Base-by-base conservation (phyloP, 257 asterid genomes). In the Petunia axillaris region DNA sequence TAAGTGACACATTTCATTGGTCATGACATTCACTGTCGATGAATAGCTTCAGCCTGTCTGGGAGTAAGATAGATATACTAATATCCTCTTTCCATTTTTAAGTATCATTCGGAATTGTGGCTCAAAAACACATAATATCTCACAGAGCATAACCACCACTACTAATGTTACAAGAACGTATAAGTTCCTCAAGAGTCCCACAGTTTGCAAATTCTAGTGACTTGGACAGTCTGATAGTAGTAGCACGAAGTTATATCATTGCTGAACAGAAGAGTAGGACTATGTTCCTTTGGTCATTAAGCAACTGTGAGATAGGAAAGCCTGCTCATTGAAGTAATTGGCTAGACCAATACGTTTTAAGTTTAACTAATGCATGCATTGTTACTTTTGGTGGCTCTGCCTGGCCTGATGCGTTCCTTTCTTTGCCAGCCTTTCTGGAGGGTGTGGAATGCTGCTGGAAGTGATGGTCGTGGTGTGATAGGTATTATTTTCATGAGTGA, bases 391-490 rank as follows among this genome's bases (percentile, higher is more conserved):
- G 44, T 9, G 44, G n/a, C 40, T 68, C 57, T 68, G 58, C 76
- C 16, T 68, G 5, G 25, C 11, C 25, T 46, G 77, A 70, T 46
- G 6, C 15, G 7, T 84, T 54, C 37, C 6, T 54, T 36, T 62
- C 3, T 8, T 13, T 75, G n/a, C 48, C 90, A 93, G 96, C 94
- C 97, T 35, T 94, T 94, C 70, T 94, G 97, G 97, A 91, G 98
- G 81, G 93, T 91, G 35, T 94, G 97, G 97, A 91, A 89, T 80
- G 91, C 97, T 78, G 94, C 98, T 8, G 97, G 98, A 67, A 94
- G 97, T 78, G 89, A 90, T 84, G 98, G 98, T 75, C 88, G 97
- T 54, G 98, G 97, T 25, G 97, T 90, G 48, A 83, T 94, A 83
- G 97, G 96, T 70, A 25, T 15, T 43, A 2, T 43, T 43, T 43